Conservation (phyloP, 225 moss, liverwort and hornwort species). For the Anthoceros angustus region DNA sequence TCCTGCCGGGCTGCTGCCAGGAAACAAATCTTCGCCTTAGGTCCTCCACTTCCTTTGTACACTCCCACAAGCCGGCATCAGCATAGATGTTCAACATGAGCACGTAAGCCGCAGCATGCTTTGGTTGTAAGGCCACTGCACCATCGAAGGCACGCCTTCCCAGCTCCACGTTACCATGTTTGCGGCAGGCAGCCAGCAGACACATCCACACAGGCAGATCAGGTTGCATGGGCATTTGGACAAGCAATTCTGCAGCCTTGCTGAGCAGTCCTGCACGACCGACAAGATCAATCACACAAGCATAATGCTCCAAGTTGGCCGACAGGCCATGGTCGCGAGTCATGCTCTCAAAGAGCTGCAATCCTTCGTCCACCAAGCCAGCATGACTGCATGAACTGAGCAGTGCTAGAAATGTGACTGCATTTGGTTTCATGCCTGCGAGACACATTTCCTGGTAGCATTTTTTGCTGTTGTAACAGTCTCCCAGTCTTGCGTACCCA, state of each 20-base stretch:
- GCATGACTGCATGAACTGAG: slow-evolving; percentile 2
- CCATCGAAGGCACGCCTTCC: background rate
- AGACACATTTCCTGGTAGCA: background rate
- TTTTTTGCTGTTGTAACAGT: background rate
- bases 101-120: background rate
- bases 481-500: background rate
- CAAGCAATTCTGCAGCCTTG: background rate
- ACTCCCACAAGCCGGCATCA: background rate
- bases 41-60: background rate
- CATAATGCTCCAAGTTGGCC: background rate
- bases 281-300: background rate
- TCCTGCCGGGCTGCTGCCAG: background rate
- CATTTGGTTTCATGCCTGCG: background rate
- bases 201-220: background rate
- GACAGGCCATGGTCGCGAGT: background rate
- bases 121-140: background rate
- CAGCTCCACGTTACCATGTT: background rate
- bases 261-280: background rate
- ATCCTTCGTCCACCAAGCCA: background rate
- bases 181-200: background rate
- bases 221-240: background rate
- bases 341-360: background rate
- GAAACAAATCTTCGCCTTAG: background rate
- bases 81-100: background rate
- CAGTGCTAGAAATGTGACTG: background rate